phyloP scores from a whole-genome alignment of 805 yeast species.

The Candida hispaniensis region DNA sequence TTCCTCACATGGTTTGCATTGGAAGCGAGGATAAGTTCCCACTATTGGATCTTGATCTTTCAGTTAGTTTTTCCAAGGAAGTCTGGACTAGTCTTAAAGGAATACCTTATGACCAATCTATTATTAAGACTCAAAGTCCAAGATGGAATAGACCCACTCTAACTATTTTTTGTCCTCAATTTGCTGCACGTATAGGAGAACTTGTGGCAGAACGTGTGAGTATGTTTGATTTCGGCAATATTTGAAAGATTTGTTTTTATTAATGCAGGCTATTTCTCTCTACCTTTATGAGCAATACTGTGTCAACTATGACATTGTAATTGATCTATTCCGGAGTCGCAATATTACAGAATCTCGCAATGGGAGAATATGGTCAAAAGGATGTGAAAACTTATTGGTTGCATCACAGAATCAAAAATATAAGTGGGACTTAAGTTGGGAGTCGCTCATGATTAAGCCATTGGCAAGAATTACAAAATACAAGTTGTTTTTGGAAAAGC shows the following conservation, averaged over 20 bases:
- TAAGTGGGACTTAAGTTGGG: constrained; percentile 3
- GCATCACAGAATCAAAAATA: constrained; percentile 1
- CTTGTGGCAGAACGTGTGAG: constrained; percentile 15
- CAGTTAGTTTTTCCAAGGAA: constrained; percentile 1
- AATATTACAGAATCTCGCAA: constrained; percentile 1
- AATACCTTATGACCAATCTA: constrained; percentile 2
- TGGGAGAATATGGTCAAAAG: constrained; percentile 12
- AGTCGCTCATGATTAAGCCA: constrained; percentile 9
- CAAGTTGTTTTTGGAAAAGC: constrained; percentile 12
- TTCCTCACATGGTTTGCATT: constrained; percentile 8
- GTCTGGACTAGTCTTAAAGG: constrained; percentile 13
- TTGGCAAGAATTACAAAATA: constrained; percentile 10
- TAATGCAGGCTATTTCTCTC: constrained; percentile 11
- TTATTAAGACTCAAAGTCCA: background rate
- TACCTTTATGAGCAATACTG: constrained; percentile 14
- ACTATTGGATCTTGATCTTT: too few species aligned
- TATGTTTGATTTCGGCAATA: background rate
- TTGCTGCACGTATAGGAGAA: constrained; percentile 13
- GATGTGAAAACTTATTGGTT: constrained; percentile 11
- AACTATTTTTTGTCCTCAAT: constrained; percentile 4
- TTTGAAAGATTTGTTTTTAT: too few species aligned
- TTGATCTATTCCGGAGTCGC: constrained; percentile 4
- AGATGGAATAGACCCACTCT: constrained; percentile 11
- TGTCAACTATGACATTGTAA: constrained; percentile 12
- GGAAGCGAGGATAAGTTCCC: too few species aligned